Base-by-base conservation (phyloP, 129 eudicot genomes). In the Gnaphalium uliginosum region DNA sequence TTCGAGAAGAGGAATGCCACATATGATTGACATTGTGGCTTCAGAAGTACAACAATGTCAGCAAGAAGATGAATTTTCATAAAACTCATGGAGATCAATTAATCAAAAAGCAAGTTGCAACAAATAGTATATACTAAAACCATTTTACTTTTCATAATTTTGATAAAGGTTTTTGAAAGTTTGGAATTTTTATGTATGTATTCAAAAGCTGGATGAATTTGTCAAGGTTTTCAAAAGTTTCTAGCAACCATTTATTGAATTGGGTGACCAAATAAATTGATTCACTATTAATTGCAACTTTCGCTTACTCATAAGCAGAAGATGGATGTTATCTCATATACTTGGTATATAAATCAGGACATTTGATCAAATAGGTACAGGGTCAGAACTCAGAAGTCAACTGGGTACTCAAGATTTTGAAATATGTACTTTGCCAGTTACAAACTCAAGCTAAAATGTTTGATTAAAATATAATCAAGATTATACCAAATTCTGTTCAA, bases 1-100 rank as follows among this genome's bases (percentile, higher is more conserved):
- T 74, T 91, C 97, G 3, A 91, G 88, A 18, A 88, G 83, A 35
- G 97, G 97, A 43, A 88, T 43, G 56, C 97, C 90, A 68, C 97
- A 91, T 63, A 83, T 13, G 71, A 91, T 82, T 6, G 95, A 91
- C 97, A 91, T 91, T 78, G 79, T 43, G 35, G 68, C 67, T 76
- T 75, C 63, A 50, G 74, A 65, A 71, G 8, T 39, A 33, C 66
- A 59, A 58, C 22, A 32, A 66, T n/a, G 22, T 66, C 48, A 74
- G 24, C 51, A 84, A 76, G 26, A 37, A 35, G 76, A 54, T 72
- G 6, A 19, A n/a, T 33, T 33, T 65, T 30, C 7, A 2, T 65
- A 10, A 17, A 17, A 33, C 5, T 18, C 50, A 19, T 65, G 6
- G 48, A 65, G 46, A 3, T 30, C 48, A 32, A 32, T 64, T 5